Base-by-base conservation (phyloP, 78 protist species). In the Mastigamoeba balamuthi region DNA sequence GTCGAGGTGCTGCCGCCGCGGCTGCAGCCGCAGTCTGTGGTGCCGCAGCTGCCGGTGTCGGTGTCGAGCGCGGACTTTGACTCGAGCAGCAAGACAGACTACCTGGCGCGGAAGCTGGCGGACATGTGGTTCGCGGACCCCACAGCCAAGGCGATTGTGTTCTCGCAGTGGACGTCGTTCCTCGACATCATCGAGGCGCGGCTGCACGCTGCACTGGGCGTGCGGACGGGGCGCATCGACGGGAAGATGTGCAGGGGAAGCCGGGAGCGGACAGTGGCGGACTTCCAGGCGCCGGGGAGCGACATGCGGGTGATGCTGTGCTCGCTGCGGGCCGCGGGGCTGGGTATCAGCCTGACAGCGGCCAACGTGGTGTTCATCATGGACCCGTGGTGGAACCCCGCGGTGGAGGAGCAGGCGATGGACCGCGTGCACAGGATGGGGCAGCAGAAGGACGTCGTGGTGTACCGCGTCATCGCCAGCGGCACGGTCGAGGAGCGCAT, bases 81-180 rank as follows among this genome's bases (percentile, higher is more conserved):
- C n/a, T n/a, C n/a, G n/a, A n/a, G n/a, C n/a, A n/a, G n/a, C n/a
- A n/a, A n/a, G n/a, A n/a, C n/a, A n/a, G n/a, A n/a, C n/a, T n/a
- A n/a, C n/a, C n/a, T n/a, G n/a, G n/a, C n/a, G n/a, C n/a, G n/a
- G n/a, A n/a, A n/a, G n/a, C n/a, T n/a, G n/a, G n/a, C n/a, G n/a
- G n/a, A n/a, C n/a, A n/a, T n/a, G n/a, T n/a, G n/a, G n/a, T n/a
- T n/a, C n/a, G n/a, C n/a, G n/a, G n/a, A n/a, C n/a, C n/a, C n/a
- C n/a, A n/a, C n/a, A n/a, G n/a, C n/a, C n/a, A n/a, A n/a, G n/a
- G n/a, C 74, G 44, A 33, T 91, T 17, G 84, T 91, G 6, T 91
- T 91, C 66, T 68, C 81, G n/a, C 94, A 91, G 66, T 91, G 91
- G 91, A 91, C 94, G 23, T 72, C 83, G 30, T 80, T 91, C 88